phyloP scores from a whole-genome alignment of 768 basidiomycete species.

The Tubosaeta sp. region DNA sequence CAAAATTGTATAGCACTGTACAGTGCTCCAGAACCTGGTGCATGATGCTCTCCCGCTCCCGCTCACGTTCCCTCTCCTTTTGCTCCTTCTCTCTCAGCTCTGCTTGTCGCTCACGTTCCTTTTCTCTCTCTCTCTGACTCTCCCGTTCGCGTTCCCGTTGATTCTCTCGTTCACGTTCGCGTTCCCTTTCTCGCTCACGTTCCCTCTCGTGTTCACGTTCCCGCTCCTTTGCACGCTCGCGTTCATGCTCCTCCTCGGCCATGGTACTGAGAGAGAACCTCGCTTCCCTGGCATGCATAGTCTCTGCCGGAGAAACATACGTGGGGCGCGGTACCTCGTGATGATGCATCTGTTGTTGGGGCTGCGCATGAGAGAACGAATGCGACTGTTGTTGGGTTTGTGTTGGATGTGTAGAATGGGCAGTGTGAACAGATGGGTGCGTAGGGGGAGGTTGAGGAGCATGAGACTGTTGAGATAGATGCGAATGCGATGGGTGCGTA shows the following conservation, averaged over 20 bases:
- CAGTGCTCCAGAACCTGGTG: slow-evolving; percentile 45
- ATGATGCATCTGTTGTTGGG: slow-evolving; percentile 26
- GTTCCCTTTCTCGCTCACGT: slow-evolving; percentile 19
- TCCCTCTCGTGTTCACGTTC: slow-evolving; percentile 18
- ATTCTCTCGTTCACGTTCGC: slow-evolving; percentile 16
- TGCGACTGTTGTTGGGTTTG: slow-evolving; percentile 25
- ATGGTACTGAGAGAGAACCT: slow-evolving; percentile 9
- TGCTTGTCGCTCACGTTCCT: slow-evolving; percentile 21
- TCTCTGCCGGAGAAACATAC: slow-evolving; percentile 27
- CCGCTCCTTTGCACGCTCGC: slow-evolving; percentile 17
- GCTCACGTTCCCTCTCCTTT: slow-evolving; percentile 20
- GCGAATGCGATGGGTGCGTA: slow-evolving; percentile 11
- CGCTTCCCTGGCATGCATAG: slow-evolving; percentile 24
- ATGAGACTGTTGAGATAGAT: slow-evolving; percentile 15
- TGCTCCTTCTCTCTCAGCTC: slow-evolving; percentile 21
- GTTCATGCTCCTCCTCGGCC: slow-evolving; percentile 20
- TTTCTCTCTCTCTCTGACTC: slow-evolving; percentile 19
- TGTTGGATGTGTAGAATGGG: slow-evolving; percentile 11
- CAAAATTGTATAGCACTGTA: slow-evolving; percentile 56
- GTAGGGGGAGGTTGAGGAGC: slow-evolving; percentile 10
- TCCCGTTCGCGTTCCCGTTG: slow-evolving; percentile 22
- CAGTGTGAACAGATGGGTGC: slow-evolving; percentile 15
- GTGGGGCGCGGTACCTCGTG: slow-evolving; percentile 20
- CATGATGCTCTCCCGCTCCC: slow-evolving; percentile 22
- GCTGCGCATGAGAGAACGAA: slow-evolving; percentile 23